Evolutionary conservation across 2,329 filamentous ascomycete species (phyloP).

Genomic region (Fusarium robinianum): DNA sequence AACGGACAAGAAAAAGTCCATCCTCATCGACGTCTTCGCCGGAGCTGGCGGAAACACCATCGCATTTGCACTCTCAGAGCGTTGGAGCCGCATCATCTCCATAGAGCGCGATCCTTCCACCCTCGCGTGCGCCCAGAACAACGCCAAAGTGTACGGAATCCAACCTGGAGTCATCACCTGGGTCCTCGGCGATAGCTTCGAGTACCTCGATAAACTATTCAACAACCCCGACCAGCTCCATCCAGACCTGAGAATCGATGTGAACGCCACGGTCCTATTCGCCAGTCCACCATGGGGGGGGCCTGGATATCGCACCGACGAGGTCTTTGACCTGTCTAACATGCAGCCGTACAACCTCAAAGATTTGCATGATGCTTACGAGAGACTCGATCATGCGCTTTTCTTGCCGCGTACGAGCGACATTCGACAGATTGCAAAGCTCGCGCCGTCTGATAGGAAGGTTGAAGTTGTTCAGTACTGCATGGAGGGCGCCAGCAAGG

Average conservation of each 20-base stretch:
- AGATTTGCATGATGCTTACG: slow-evolving; percentile 66
- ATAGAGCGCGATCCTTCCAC: slow-evolving; percentile 83
- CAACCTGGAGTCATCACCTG: slow-evolving; percentile 74
- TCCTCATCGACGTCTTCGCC: slow-evolving; percentile 86
- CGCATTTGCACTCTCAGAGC: slow-evolving; percentile 81
- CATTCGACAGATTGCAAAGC: slow-evolving; percentile 72
- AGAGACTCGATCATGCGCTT: slow-evolving; percentile 65
- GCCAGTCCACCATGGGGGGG: slow-evolving; percentile 66
- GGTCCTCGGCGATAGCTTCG: slow-evolving; percentile 86
- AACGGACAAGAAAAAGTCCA: slow-evolving; percentile 59
- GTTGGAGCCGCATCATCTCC: slow-evolving; percentile 83
- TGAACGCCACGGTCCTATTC: slow-evolving; percentile 53
- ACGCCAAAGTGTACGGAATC: slow-evolving; percentile 84
- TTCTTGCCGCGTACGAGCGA: slow-evolving; percentile 88
- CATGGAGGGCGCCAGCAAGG: slow-evolving; percentile 87
- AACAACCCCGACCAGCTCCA: slow-evolving; percentile 45
- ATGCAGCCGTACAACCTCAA: slow-evolving; percentile 87
- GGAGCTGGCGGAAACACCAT: slow-evolving; percentile 94
- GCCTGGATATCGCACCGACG: slow-evolving; percentile 58
- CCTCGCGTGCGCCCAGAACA: slow-evolving; percentile 88
- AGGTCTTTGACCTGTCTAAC: slow-evolving; percentile 78
- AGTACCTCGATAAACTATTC: slow-evolving; percentile 60
- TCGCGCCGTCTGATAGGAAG: slow-evolving; percentile 57
- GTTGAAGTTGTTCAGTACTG: slow-evolving; percentile 87
- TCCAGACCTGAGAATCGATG: slow-evolving; percentile 47